phyloP scores from a whole-genome alignment of 495 filamentous ascomycete genomes.

The Talaromyces nanjingensis region DNA sequence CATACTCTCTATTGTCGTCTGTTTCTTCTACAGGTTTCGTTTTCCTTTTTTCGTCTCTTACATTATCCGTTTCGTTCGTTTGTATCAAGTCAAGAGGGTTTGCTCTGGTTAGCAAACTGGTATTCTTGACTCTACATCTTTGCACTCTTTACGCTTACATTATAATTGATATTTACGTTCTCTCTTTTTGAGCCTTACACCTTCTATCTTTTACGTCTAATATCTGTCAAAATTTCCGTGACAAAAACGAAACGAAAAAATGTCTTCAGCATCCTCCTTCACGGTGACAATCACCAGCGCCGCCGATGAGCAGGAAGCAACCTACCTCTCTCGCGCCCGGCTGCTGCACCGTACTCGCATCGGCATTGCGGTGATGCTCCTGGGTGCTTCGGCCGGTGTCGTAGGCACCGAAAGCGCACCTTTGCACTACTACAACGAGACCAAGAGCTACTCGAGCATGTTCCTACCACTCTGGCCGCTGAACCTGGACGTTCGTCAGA shows the following conservation, averaged over 20 bases:
- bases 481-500: constrained; percentile 41
- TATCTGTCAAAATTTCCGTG: neutral
- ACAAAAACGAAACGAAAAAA: neutral
- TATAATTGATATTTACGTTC: neutral
- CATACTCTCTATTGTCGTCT: neutral
- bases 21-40: neutral
- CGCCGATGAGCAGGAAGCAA: constrained; percentile 30
- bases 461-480: constrained; percentile 44
- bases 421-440: constrained; percentile 32
- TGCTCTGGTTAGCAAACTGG: constrained; percentile 6
- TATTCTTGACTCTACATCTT: neutral
- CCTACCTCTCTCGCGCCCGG: constrained; percentile 30
- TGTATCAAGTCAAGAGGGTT: neutral
- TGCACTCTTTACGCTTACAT: neutral
- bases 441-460: constrained; percentile 25
- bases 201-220: neutral
- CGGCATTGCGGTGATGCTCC: constrained; percentile 27
- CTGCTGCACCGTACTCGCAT: constrained; percentile 32
- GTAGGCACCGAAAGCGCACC: constrained; percentile 36
- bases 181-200: neutral
- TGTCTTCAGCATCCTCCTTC: constrained; percentile 3
- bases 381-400: constrained; percentile 27
- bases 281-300: constrained; percentile 28
- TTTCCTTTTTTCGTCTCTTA: neutral
- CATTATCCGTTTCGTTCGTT: constrained; percentile 5